phyloP scores from a whole-genome alignment of 305 asterid species.

The Rubia peregrina region DNA sequence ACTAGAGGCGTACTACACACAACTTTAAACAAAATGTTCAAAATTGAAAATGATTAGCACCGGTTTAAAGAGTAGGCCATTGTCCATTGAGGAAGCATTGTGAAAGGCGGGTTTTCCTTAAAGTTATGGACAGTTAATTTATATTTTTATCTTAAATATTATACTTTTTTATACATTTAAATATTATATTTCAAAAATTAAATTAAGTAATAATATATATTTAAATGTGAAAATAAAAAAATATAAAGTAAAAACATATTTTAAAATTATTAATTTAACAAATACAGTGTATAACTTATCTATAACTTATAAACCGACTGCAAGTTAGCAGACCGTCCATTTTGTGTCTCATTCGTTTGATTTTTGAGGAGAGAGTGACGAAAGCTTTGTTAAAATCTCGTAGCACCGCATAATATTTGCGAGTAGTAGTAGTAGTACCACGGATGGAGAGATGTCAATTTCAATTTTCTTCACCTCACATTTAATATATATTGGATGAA shows the following conservation, averaged over 20 bases:
- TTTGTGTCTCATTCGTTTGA: slow-evolving; percentile 23
- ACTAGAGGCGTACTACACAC: slow-evolving; percentile 16
- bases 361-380: slow-evolving; percentile 20
- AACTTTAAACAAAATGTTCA: slow-evolving; percentile 18
- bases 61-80: slow-evolving; percentile 36
- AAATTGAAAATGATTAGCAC: slow-evolving; percentile 12
- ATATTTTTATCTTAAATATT: not conserved
- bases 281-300: no score
- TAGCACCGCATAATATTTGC: slow-evolving; percentile 17
- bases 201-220: no score
- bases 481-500: not conserved
- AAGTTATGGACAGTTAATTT: no score
- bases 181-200: no score
- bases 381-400: slow-evolving; percentile 21
- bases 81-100: no score
- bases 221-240: no score
- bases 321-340: no score
- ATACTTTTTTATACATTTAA: no score
- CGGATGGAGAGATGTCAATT: slow-evolving; percentile 21
- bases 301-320: no score
- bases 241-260: no score
- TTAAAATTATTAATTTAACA: no score
- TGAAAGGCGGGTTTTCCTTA: no score
- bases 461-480: slow-evolving; percentile 16
- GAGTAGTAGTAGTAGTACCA: slow-evolving; percentile 12